These are phyloP conservation scores for Paraconiothyrium brasiliense DNA, from an alignment of 2,329 filamentous ascomycete genomes.

Conservation along the genomic window DNA sequence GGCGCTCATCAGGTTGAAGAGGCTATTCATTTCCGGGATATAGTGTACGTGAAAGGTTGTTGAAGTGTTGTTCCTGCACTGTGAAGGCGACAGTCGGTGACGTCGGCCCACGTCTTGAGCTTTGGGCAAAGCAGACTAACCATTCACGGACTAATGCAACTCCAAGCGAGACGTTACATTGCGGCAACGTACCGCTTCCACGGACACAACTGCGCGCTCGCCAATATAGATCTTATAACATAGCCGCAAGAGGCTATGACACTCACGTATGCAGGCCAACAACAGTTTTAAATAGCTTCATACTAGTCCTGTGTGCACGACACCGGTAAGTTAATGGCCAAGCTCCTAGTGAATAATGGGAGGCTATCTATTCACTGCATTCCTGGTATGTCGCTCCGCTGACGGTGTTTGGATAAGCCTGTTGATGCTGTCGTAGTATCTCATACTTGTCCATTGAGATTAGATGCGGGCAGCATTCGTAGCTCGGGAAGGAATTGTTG, in stretches of 20 bases:
- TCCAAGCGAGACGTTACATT: not conserved
- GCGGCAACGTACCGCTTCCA: not conserved
- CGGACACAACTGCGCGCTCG: not conserved
- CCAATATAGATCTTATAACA: too few species aligned
- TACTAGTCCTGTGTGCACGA: too few species aligned
- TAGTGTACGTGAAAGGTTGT: not conserved
- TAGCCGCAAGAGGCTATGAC: not conserved
- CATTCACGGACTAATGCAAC: not conserved
- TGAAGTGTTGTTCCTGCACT: not conserved
- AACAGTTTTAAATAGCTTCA: not conserved
- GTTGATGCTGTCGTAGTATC: too few species aligned
- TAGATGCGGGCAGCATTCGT: too few species aligned
- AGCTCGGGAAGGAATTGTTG: too few species aligned
- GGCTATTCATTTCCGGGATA: not conserved
- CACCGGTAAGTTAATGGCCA: too few species aligned
- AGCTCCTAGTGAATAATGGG: too few species aligned
- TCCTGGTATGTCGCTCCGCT: too few species aligned
- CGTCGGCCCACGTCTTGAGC: not conserved
- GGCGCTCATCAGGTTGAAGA: not conserved
- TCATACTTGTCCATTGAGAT: too few species aligned
- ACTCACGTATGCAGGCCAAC: not conserved
- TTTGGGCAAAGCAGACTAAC: not conserved
- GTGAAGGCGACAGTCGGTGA: not conserved
- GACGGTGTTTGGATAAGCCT: too few species aligned
- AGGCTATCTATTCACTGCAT: too few species aligned